Evolutionary conservation across 1,284 basidiomycete species (phyloP).

Genomic region (Flammula alnicola): DNA sequence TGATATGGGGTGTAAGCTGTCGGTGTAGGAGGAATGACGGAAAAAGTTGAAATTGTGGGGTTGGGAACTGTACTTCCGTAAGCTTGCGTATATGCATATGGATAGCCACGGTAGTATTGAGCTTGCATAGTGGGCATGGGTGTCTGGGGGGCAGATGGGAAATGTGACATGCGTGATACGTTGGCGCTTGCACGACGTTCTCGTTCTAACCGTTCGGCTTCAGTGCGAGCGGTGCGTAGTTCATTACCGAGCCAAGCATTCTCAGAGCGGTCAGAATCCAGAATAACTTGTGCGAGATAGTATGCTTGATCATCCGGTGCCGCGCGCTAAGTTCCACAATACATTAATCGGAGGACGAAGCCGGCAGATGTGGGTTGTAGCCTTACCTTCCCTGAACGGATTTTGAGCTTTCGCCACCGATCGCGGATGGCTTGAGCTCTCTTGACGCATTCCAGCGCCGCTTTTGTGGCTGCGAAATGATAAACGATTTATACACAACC

Average conservation of each 20-base stretch:
- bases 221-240: slow-evolving; percentile 61
- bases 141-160: slow-evolving; percentile 32
- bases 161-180: slow-evolving; percentile 37
- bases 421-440: slow-evolving; percentile 57
- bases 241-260: slow-evolving; percentile 58
- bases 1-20: slow-evolving; percentile 38
- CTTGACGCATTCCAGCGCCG: slow-evolving; percentile 67
- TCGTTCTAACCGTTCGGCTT: slow-evolving; percentile 68
- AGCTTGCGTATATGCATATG: slow-evolving; percentile 57
- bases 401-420: slow-evolving; percentile 58
- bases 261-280: slow-evolving; percentile 70
- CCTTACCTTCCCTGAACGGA: slow-evolving; percentile 59
- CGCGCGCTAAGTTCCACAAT: slow-evolving; percentile 50
- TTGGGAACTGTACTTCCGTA: slow-evolving; percentile 39
- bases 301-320: slow-evolving; percentile 66
- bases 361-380: slow-evolving; percentile 1
- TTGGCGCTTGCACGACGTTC: slow-evolving; percentile 55
- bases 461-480: slow-evolving; percentile 56
- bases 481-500: background rate
- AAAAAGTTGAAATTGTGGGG: slow-evolving; percentile 40
- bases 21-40: slow-evolving; percentile 33
- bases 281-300: slow-evolving; percentile 59
- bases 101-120: slow-evolving; percentile 60
- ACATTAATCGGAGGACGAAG: slow-evolving; percentile 22
- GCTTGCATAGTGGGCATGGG: slow-evolving; percentile 40